phyloP scores from a whole-genome alignment of 768 basidiomycete genomes.

The Cyclocybe cylindracea region DNA sequence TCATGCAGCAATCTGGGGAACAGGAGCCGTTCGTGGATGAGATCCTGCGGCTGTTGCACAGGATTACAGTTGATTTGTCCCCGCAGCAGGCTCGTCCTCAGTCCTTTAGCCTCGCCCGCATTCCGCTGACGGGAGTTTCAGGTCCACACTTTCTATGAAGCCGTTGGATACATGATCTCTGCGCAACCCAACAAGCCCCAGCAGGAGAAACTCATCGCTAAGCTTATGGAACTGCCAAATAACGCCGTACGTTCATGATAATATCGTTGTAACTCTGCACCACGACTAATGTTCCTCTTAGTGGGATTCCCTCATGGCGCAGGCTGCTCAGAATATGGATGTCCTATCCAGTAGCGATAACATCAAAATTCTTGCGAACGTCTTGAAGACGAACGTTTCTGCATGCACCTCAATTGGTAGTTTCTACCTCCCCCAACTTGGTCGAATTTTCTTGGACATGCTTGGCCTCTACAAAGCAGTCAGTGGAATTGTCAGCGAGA shows the following conservation, averaged over 20 bases:
- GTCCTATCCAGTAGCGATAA: conserved; percentile 90
- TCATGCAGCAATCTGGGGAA: conserved; percentile 98
- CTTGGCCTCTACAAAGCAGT: conserved; percentile 97
- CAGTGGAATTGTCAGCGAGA: conserved; percentile 93
- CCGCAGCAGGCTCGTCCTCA: conserved; percentile 70
- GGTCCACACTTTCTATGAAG: conserved; percentile 99
- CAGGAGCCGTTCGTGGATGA: conserved; percentile 98
- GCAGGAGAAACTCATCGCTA: conserved; percentile 92
- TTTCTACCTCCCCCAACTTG: conserved; percentile 97
- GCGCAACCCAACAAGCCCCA: conserved; percentile 97
- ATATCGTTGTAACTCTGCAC: neutral
- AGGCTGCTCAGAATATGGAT: conserved; percentile 90
- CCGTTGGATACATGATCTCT: conserved; percentile 99
- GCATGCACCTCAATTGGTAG: conserved; percentile 96
- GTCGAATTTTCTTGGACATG: conserved; percentile 96
- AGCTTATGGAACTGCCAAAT: conserved; percentile 97
- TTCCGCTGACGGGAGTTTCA: conserved; percentile 25
- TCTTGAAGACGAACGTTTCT: conserved; percentile 97
- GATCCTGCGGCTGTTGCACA: conserved; percentile 86
- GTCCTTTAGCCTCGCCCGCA: neutral
- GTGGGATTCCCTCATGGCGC: conserved; percentile 98
- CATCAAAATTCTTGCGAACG: conserved; percentile 95
- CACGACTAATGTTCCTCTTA: conserved; percentile 29
- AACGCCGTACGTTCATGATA: conserved; percentile 68
- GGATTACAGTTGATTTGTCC: conserved; percentile 92